These are phyloP conservation scores for Mycena sanguinolenta DNA, from an alignment of 768 basidiomycete species.

Conservation along the genomic window DNA sequence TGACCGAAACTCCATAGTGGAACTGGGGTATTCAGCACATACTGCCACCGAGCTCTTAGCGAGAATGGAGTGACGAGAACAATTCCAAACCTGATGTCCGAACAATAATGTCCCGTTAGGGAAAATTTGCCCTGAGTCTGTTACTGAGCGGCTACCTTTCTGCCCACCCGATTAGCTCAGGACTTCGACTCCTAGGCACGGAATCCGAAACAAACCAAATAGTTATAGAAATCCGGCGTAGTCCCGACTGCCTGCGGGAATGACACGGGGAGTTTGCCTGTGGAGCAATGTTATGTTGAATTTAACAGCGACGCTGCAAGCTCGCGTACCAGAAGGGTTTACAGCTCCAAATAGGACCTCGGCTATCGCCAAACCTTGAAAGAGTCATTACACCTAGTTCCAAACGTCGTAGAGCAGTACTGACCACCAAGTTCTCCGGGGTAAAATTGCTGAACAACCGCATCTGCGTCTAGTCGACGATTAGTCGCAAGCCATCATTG, in stretches of 20 bases:
- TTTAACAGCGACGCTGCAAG: too few species aligned
- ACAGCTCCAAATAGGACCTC: constrained; percentile 76
- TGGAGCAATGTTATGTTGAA: background rate
- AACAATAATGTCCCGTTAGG: constrained; percentile 67
- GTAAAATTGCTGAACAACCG: constrained; percentile 80
- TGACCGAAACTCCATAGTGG: constrained; percentile 78
- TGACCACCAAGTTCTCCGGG: constrained; percentile 77
- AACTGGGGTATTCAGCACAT: constrained; percentile 69
- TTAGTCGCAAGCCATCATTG: background rate
- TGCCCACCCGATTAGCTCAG: too few species aligned
- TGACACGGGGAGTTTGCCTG: constrained; percentile 75
- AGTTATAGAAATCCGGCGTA: constrained; percentile 78
- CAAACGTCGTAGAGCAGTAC: constrained; percentile 7
- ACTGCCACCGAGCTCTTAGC: constrained; percentile 48
- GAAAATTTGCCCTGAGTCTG: constrained; percentile 64
- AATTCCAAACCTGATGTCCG: constrained; percentile 65
- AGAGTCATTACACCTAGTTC: background rate
- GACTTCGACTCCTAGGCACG: too few species aligned
- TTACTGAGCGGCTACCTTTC: constrained; percentile 69
- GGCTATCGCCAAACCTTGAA: constrained; percentile 65
- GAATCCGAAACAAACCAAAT: constrained; percentile 47
- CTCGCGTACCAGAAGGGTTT: constrained; percentile 74
- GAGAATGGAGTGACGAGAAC: background rate
- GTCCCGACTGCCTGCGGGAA: constrained; percentile 75
- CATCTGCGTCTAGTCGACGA: constrained; percentile 66